Evolutionary conservation across 176 grass and related monocot genomes (phyloP), one percentile per base, ranked within the genome.

Genomic region (Eragrostis curvula): DNA sequence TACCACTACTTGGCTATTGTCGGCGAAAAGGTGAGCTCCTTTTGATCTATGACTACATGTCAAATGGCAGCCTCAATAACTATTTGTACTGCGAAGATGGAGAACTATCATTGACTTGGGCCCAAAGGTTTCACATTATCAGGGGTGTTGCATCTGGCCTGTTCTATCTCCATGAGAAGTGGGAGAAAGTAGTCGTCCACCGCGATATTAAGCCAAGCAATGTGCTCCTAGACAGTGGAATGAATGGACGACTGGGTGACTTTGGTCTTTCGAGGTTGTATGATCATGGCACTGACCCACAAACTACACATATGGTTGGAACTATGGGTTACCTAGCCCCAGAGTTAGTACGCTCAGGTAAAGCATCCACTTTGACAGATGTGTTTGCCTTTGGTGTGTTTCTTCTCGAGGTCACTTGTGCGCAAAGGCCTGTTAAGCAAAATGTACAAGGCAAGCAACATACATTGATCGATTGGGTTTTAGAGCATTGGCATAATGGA

Each of bases 231-330:
- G 84, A 86, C 8, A 7, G 2, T 15, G 84, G 80, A 10, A 80
- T 80, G 77, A 86, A 86, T 27, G 84, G 69, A 47, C 43, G 70
- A 2, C 52, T 86, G 2, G 84, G 84, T 8, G 84, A 86, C 40
- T 86, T 86, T 39, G 84, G 84, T 15, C 70, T 86, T 4, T 80
- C 84, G 5, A 86, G 84, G 49, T 12, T 80, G 21, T 86, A 86
- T 25, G 84, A 86, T 17, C 77, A 86, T 28, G 84, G 67, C 16
- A 46, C 68, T 0, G 68, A 79, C 29, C 76, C 57, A 24, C 84
- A 79, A 2, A 85, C 75, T 5, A 85, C 75, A 5, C 75, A 85
- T 29, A 20, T 85, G 46, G 75, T 86, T 32, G 75, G 84, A n/a
- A 86, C 75, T 67, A 80, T 86, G 84, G 84, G 84, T 12, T 86